Percentiles rank a stretch among this genome's conserved stretches.
Conservation (phyloP, 768 basidiomycete genomes). For the Phylloporus rhodoxanthus region DNA sequence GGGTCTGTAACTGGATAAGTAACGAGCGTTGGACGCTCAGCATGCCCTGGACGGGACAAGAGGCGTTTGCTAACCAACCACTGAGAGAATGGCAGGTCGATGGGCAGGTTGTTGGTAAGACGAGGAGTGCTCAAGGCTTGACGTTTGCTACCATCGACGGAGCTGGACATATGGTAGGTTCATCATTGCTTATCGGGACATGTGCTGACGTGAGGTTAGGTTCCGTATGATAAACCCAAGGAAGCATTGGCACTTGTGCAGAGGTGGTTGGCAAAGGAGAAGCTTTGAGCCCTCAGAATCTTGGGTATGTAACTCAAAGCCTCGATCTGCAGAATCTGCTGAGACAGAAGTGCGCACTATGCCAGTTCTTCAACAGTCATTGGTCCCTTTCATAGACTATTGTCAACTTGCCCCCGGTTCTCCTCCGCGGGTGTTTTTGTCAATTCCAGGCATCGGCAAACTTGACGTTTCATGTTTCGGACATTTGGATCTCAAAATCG, state of each 20-base stretch:
- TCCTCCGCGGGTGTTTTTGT: no score
- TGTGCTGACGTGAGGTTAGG: slow-evolving; percentile 29
- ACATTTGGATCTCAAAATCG: background rate
- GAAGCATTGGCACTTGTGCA: slow-evolving; percentile 47
- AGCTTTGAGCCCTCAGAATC: slow-evolving; percentile 5
- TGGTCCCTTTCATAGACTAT: no score
- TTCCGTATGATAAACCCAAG: slow-evolving; percentile 58
- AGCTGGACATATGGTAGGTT: slow-evolving; percentile 70
- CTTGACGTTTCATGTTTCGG: no score
- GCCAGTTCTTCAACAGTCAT: no score
- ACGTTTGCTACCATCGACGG: slow-evolving; percentile 62
- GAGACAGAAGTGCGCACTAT: no score
- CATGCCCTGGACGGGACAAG: slow-evolving; percentile 65
- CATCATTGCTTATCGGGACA: background rate
- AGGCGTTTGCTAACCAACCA: slow-evolving; percentile 41
- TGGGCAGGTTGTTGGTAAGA: slow-evolving; percentile 45
- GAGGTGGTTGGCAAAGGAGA: slow-evolving; percentile 38
- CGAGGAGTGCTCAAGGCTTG: slow-evolving; percentile 52
- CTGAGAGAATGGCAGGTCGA: slow-evolving; percentile 57
- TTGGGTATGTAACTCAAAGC: no score
- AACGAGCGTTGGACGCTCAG: slow-evolving; percentile 73
- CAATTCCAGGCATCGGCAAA: no score
- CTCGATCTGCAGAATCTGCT: background rate
- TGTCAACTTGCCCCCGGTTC: no score
- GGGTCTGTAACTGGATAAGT: slow-evolving; percentile 76